Evolutionary conservation across 1,284 basidiomycete species (phyloP), one percentile per base, ranked within the genome.

Genomic region (Cryptococcus neoformans): DNA sequence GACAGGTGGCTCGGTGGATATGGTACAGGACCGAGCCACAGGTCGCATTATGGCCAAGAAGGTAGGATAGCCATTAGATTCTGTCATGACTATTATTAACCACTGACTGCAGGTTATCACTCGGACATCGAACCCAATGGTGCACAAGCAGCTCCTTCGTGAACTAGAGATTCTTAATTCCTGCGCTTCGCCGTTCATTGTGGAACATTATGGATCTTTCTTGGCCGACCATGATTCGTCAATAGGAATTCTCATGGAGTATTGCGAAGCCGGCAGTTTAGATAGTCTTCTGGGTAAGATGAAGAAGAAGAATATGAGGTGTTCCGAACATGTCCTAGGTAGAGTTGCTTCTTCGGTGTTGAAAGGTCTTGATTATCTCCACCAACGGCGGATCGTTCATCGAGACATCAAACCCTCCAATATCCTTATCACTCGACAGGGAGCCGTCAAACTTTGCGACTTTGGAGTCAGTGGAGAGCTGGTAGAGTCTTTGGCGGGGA

Each of bases 381-480:
- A 99, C 77, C 83, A 87, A 54, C 85, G 86, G 73, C 88, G 86
- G 74, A 95, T 94, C 55, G 96, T 99, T 64, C 96, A 99, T 76
- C 83, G 96, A 58, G 94, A 98, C 76, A 97, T 99, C 80, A 99
- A 61, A 45, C 54, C 59, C 5, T 91, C 90, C 53, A 99, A 99
- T 74, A 87, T 98, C 61, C 84, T 98, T 49, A 81, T 99, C 48
- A 91, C 93, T 1, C 82, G 84, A 40, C 82, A 89, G 64, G 95
- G 95, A 28, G 80, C 91, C 46, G 87, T 98, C 73, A 97, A 95
- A 78, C 81, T 99, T 8, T 89, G 86, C 75, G 95, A 99, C 79
- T 97, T 99, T 74, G 95, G 95, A 40, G 95, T 99, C 7, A 95
- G 92, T 16, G 95, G 95, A 34, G 92, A 96, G 78, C 83, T 99